phyloP scores from a whole-genome alignment of 352 stramenopile genomes.

The Hyaloperonospora arabidopsidis region DNA sequence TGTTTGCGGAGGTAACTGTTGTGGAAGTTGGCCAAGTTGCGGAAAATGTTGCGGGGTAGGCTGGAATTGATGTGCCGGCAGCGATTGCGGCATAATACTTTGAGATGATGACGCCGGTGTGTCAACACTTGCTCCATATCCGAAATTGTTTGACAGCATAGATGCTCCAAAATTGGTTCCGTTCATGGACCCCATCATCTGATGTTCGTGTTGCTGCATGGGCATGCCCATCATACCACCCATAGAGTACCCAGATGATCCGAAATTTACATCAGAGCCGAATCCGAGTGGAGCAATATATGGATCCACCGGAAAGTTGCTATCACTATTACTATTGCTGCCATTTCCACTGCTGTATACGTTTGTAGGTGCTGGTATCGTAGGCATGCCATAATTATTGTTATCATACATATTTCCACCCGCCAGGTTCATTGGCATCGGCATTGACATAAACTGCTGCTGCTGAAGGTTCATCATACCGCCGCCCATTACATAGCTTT shows the following conservation, averaged over 20 bases:
- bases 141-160: slow-evolving; percentile 41
- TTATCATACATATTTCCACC: slow-evolving; percentile 43
- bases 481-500: slow-evolving; percentile 41
- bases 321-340: slow-evolving; percentile 22
- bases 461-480: slow-evolving; percentile 44
- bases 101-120: slow-evolving; percentile 22
- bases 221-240: slow-evolving; percentile 36
- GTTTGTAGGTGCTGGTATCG: slow-evolving; percentile 8
- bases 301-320: slow-evolving; percentile 47
- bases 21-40: slow-evolving; percentile 22
- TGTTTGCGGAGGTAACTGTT: slow-evolving; percentile 21
- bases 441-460: slow-evolving; percentile 62
- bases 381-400: slow-evolving; percentile 13
- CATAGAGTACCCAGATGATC: slow-evolving; percentile 32
- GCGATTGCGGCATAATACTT: slow-evolving; percentile 25
- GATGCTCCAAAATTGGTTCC: slow-evolving; percentile 25
- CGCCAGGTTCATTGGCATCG: slow-evolving; percentile 43
- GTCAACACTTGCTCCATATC: slow-evolving; percentile 24
- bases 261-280: slow-evolving; percentile 26
- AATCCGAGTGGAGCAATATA: slow-evolving; percentile 58
- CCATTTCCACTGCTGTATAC: slow-evolving; percentile 12
- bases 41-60: slow-evolving; percentile 22
- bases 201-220: slow-evolving; percentile 26
- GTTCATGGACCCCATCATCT: slow-evolving; percentile 51
- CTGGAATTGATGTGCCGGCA: slow-evolving; percentile 25